A percentile compares a stretch with the other conserved stretches of the same genome.
Conservation (phyloP, 2,329 filamentous ascomycete genomes). For the Ascochyta fabae region DNA sequence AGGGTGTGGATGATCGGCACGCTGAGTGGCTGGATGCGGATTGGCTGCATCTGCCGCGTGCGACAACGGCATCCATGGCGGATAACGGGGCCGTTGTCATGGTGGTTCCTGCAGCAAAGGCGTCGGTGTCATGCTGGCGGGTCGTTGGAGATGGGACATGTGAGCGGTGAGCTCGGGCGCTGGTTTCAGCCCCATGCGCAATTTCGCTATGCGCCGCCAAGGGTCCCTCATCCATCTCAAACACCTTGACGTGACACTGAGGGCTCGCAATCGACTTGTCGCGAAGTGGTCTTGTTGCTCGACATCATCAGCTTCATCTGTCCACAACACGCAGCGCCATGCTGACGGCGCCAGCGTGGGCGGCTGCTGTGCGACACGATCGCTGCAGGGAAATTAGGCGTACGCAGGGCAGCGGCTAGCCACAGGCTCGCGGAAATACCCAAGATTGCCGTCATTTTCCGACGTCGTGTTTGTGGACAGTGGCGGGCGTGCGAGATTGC, state of each 20-base stretch:
- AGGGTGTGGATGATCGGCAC: constrained; percentile 20
- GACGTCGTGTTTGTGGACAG: constrained; percentile 7
- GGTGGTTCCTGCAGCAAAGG: constrained; percentile 32
- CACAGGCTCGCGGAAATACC: constrained; percentile 26
- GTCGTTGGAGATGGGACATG: constrained; percentile 4
- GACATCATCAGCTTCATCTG: not conserved
- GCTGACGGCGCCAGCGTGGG: constrained; percentile 10
- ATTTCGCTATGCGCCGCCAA: constrained; percentile 42
- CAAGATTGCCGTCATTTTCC: constrained; percentile 32
- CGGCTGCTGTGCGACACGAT: constrained; percentile 20
- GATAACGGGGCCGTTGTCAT: constrained; percentile 21
- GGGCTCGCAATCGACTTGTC: no score
- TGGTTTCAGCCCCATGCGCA: constrained; percentile 40
- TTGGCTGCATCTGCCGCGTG: constrained; percentile 35
- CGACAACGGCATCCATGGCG: constrained; percentile 36
- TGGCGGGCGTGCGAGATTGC: constrained; percentile 9
- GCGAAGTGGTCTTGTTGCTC: no score
- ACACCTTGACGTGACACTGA: not conserved
- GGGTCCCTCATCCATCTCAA: constrained; percentile 20
- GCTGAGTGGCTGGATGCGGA: constrained; percentile 15
- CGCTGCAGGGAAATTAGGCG: constrained; percentile 30
- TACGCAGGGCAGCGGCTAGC: constrained; percentile 26
- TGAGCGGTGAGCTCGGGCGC: constrained; percentile 31
- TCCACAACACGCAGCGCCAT: not conserved
- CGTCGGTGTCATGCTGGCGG: constrained; percentile 4